A percentile compares a stretch with the other conserved stretches of the same genome.
Conservation (phyloP, 768 basidiomycete genomes). For the Trametes cinnabarina region DNA sequence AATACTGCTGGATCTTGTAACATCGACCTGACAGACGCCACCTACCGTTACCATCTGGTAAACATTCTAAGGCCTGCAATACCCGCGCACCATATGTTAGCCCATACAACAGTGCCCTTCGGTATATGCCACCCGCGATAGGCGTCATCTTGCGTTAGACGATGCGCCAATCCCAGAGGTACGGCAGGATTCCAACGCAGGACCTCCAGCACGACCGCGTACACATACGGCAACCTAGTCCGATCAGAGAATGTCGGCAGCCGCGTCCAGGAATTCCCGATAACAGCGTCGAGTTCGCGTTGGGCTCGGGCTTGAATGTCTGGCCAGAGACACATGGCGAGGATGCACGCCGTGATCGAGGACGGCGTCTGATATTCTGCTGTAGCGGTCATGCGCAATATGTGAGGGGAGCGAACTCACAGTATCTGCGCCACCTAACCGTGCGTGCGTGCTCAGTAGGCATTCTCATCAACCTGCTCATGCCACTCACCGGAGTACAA, state of each 20-base stretch:
- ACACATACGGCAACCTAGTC: constrained; percentile 8
- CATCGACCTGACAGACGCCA: constrained; percentile 24
- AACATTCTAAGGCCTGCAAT: background rate
- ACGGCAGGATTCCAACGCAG: constrained; percentile 31
- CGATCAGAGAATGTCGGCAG: constrained; percentile 14
- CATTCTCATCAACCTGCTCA: background rate
- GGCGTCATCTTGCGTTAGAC: constrained; percentile 27
- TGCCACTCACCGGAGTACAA: constrained; percentile 15
- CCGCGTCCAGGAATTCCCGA: constrained; percentile 4
- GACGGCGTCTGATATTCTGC: constrained; percentile 28
- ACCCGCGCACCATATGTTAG: constrained; percentile 30
- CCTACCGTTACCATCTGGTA: background rate
- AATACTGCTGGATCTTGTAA: constrained; percentile 28
- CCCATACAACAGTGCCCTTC: constrained; percentile 29
- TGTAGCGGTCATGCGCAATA: no score
- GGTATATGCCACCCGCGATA: constrained; percentile 29
- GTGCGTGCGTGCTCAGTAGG: background rate
- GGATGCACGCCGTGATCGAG: constrained; percentile 35
- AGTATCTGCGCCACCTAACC: constrained; percentile 30
- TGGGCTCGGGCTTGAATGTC: constrained; percentile 29
- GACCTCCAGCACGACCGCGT: constrained; percentile 25
- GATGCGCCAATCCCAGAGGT: constrained; percentile 28
- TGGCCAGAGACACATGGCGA: constrained; percentile 39
- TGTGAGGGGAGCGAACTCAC: no score
- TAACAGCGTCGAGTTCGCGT: constrained; percentile 27